Evolutionary conservation across 2,329 filamentous ascomycete species (phyloP).

Genomic region (Dryadomyces quercivorus): DNA sequence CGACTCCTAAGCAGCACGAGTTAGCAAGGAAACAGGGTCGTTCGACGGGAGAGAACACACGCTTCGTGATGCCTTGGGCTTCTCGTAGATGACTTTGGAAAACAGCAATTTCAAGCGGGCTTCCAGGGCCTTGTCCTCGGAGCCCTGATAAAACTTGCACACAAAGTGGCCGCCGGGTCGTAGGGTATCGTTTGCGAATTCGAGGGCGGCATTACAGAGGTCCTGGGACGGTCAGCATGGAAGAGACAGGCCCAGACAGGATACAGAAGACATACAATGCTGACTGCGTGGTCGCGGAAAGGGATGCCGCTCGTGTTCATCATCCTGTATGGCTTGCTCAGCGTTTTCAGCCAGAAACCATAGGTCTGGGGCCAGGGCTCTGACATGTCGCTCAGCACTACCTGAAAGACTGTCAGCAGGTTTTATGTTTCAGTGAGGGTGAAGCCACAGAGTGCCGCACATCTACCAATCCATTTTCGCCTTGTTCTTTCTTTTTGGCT

Average conservation of each 20-base stretch:
- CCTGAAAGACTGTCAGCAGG: constrained; percentile 23
- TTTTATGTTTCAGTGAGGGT: neutral
- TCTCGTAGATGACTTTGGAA: constrained; percentile 70
- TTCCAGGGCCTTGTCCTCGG: constrained; percentile 74
- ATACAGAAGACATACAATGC: constrained; percentile 58
- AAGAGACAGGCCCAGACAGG: neutral
- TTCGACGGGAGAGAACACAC: constrained; percentile 38
- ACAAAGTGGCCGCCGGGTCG: constrained; percentile 78
- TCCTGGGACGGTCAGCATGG: constrained; percentile 44
- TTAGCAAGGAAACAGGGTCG: neutral
- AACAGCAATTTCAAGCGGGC: constrained; percentile 65
- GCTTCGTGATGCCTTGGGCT: constrained; percentile 79
- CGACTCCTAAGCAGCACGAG: constrained; percentile 46
- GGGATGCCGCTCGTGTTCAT: constrained; percentile 92
- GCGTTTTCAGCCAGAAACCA: constrained; percentile 71
- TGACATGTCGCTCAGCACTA: constrained; percentile 98
- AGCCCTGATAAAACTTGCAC: constrained; percentile 94
- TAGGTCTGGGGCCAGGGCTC: constrained; percentile 79
- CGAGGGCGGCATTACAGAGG: constrained; percentile 73
- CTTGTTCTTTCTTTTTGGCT: constrained; percentile 22
- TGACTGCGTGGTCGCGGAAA: constrained; percentile 82
- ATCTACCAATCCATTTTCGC: constrained; percentile 57
- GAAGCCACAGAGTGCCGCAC: constrained; percentile 22
- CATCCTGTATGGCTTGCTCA: constrained; percentile 99
- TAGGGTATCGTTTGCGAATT: constrained; percentile 76